Evolutionary conservation across 306 rosid genomes (phyloP), one percentile per base, ranked within the genome.

Genomic region (Sindora glabra): DNA sequence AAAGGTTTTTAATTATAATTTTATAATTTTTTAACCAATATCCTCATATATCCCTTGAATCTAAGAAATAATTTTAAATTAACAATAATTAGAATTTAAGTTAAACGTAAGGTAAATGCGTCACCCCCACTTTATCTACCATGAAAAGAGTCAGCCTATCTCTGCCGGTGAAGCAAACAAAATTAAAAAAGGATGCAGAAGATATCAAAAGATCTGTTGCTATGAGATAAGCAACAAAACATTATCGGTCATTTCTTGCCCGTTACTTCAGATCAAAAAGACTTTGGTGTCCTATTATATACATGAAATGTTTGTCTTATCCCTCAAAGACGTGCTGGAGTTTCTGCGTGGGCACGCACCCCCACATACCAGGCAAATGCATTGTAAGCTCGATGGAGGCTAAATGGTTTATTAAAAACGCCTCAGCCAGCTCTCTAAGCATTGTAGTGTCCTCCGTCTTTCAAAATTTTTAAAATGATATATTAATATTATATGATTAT

Each of bases 131-230:
- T 32, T 56, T 52, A 78, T 41, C 60, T 56, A 55, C 48, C 10
- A 61, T 65, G n/a, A n/a, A 65, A 33, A 56, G 24, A 40, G 39
- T 64, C 29, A 61, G 58, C 53, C n/a, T n/a, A n/a, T 46, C 38
- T 54, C 56, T 22, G 10, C 14, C 21, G 44, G n/a, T 51, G 11
- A 56, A 47, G 24, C 44, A 63, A 41, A 65, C 16, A 69, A 56
- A 36, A 16, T 47, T n/a, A n/a, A n/a, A n/a, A n/a, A n/a, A n/a
- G 30, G 6, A 2, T 6, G 39, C 23, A 11, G 30, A 18, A 56
- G 48, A 68, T 47, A 62, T 30, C 55, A 61, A 47, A 41, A 30
- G 16, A 3, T 25, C 34, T n/a, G n/a, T 3, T 54, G 30, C 21
- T 25, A 10, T 29, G 16, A 47, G n/a, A 16, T 38, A 22, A 15